Evolutionary conservation across 176 grass and related monocot species (phyloP), one percentile per base, ranked within the genome.

Genomic region (Oryza glaberrima): DNA sequence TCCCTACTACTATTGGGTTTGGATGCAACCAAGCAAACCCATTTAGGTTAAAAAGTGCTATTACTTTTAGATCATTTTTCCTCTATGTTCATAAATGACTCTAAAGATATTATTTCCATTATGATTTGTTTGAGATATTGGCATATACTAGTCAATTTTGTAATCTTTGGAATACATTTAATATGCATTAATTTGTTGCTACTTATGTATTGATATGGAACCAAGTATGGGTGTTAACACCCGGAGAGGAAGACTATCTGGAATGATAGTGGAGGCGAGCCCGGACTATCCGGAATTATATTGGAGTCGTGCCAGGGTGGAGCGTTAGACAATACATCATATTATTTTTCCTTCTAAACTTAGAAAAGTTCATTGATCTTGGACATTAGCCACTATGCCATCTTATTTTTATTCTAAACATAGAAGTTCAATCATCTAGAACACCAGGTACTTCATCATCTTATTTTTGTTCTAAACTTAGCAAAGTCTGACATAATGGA

Each of bases 141-240:
- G 30, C 6, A 13, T 17, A 9, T 60, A 38, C 23, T 28, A 67
- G 35, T 28, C 30, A 73, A 28, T 5, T 12, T 4, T 14, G 1
- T 2, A 11, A 60, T 82, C 2, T 73, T 86, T 58, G 66, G 79
- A 45, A 82, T 73, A 4, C 2, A 72, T 78, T 90, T 67, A 82
- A 47, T 25, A 28, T 0, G 4, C 13, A 73, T 73, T 90, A 58
- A 47, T 12, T 73, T 20, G 1, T 1, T 82, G 0, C 83, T 20
- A 60, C 15, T 34, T 72, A 45, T 67, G 6, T 20, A 45, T 20
- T 23, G 23, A 67, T 67, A 14, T 61, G 65, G 60, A 60, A 79
- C 56, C 26, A 36, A 35, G 7, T 36, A 61, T 60, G 12, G 36
- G 19, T 46, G 51, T 16, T 71, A 61, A 43, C 40, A 5, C 47